Evolutionary conservation across 2,329 filamentous ascomycete species (phyloP), one percentile per base, ranked within the genome.

Genomic region (Celoporthe dispersa): DNA sequence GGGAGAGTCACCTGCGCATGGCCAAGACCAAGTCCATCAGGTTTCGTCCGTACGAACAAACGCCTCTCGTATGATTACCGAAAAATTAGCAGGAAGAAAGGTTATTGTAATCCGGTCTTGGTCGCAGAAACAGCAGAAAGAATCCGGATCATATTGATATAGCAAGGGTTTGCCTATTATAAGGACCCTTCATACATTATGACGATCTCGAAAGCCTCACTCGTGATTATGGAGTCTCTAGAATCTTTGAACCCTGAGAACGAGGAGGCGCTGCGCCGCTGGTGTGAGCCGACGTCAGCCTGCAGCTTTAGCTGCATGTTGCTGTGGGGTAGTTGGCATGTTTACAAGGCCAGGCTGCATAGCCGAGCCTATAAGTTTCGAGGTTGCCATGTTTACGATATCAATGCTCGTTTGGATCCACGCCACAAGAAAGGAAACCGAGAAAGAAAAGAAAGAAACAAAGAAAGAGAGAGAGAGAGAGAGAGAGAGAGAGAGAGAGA

Each of bases 261-360:
- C 28, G 22, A n/a, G 14, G 7, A 55, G 8, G 33, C 16, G 31
- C 33, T 22, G 22, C 3, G 41, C 25, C 19, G 53, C 53, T 33
- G 63, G n/a, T 64, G 28, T 51, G 41, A 64, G 33, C 19, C 63
- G 63, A 64, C 63, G 63, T 64, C 63, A 64, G 51, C 11, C 63
- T 53, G 63, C 63, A 64, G 41, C 19, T 14, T 31, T 64, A 64
- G 63, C 63, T 64, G 25, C n/a, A 11, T 44, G 9, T 25, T 64
- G 61, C 25, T 16, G 44, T 64, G 61, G 44, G 6, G 61, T 44
- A 48, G 5, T 22, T 16, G 8, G 41, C 19, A 48, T 48, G 41
- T 48, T 19, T 22, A 39, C 61, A 51, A 44, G 61, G 39, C 44
- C 31, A 61, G 39, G 12, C 12, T 33, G 25, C 25, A 31, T 31